Base-by-base conservation (phyloP, 306 rosid species). In the Dalbergia cochinchinensis region DNA sequence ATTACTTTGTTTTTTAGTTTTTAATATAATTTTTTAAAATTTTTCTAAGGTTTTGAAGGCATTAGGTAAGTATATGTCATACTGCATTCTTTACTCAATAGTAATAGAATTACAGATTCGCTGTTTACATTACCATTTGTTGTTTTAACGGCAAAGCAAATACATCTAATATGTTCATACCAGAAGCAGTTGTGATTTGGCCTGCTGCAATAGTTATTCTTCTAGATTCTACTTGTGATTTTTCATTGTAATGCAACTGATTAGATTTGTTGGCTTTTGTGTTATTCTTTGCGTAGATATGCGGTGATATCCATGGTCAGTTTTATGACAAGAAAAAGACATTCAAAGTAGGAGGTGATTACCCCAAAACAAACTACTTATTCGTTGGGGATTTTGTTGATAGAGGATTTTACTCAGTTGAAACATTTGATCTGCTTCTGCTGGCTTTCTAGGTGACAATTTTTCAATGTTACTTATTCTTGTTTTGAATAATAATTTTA, bases 361-460 rank as follows among this genome's bases (percentile, higher is more conserved):
- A 98, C 86, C 99, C 98, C 11, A 90, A 93, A 87, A 96, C 97
- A 8, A 96, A 96, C 81, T 96, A 96, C 86, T 83, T 96, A 70
- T 96, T 96, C 85, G 97, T 96, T 73, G 99, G 99, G 70, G 99
- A 96, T 89, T 96, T 96, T 79, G 98, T 96, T 66, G 98, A 96
- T 73, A 91, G 99, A 89, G 99, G 99, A 37, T 93, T 87, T 82
- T 93, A 96, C 80, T 96, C 98, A 0, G 99, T 96, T 3, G 99
- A 96, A 82, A 96, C n/a, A 12, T 93, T n/a, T n/a, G n/a, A 93
- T 86, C 94, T 96, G n/a, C 94, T 96, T 62, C 86, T 96, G 69
- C n/a, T n/a, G 44, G 99, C 99, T 64, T 90, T 96, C 15, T 91
- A 96, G 99, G 99, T 96, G 74, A 82, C 64, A 14, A n/a, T 83